phyloP scores from a whole-genome alignment of 2,329 filamentous ascomycete genomes.

The Penicillium thymicola region DNA sequence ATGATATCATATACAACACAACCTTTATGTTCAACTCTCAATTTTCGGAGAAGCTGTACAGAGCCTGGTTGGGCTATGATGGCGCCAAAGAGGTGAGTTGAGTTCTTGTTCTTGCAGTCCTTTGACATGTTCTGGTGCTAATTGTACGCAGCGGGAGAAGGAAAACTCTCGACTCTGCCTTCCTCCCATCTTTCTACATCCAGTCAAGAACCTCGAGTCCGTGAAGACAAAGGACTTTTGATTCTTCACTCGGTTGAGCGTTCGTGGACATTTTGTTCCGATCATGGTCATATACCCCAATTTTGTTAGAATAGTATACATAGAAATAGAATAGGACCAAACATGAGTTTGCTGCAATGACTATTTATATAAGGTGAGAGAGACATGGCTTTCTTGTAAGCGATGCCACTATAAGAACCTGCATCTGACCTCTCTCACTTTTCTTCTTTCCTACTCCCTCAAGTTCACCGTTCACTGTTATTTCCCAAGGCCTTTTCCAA shows the following conservation, averaged over 20 bases:
- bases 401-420: not conserved
- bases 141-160: slow-evolving; percentile 6
- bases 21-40: slow-evolving; percentile 12
- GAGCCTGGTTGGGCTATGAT: slow-evolving; percentile 13
- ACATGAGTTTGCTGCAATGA: too few relatives aligned
- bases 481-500: not conserved
- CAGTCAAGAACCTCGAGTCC: slow-evolving; percentile 4
- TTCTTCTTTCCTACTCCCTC: not conserved
- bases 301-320: not conserved
- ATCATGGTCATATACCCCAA: not conserved
- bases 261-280: not conserved
- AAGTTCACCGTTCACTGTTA: not conserved
- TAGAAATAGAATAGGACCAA: not conserved
- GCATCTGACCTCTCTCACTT: too few relatives aligned
- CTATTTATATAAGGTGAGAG: too few relatives aligned
- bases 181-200: slow-evolving; percentile 11
- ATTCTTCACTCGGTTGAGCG: not conserved
- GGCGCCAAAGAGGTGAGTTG: not conserved
- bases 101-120: not conserved
- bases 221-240: not conserved
- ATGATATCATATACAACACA: slow-evolving; percentile 9
- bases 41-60: slow-evolving; percentile 7
- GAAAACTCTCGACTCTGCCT: slow-evolving; percentile 5
- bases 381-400: not conserved
- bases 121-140: not conserved